Conservation (phyloP, 169 alveolate genomes). For the Haemoproteus tartakovskyi region DNA sequence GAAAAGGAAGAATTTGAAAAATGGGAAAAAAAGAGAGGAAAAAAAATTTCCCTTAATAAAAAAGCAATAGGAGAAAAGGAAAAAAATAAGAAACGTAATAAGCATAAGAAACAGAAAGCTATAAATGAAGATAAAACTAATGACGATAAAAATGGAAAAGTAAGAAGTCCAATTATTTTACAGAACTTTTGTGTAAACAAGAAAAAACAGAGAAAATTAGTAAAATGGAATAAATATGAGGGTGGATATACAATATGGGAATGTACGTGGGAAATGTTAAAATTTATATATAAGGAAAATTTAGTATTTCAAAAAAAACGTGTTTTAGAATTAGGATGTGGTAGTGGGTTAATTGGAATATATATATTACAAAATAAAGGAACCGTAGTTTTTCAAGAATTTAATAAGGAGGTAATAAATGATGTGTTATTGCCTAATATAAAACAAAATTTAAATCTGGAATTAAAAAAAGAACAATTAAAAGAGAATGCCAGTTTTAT, state of each 20-base stretch:
- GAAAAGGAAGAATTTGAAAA: conserved; percentile 34
- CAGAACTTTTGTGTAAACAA: conserved; percentile 9
- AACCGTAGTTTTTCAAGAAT: conserved; percentile 53
- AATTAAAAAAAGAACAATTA: conserved; percentile 25
- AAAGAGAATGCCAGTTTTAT: conserved; percentile 10
- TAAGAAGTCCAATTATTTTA: conserved; percentile 24
- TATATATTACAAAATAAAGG: conserved; percentile 21
- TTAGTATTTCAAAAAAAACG: conserved; percentile 22
- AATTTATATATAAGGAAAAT: conserved; percentile 15
- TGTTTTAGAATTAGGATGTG: conserved; percentile 57
- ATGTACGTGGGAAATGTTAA: conserved; percentile 65
- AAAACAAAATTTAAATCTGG: conserved; percentile 20
- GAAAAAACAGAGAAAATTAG: conserved; percentile 31
- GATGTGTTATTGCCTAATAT: conserved; percentile 55
- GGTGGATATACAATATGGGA: conserved; percentile 67
- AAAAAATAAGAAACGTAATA: too few relatives aligned
- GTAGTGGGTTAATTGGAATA: conserved; percentile 43
- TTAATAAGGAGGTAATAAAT: conserved; percentile 49
- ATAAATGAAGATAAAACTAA: too few relatives aligned
- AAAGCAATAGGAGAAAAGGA: too few relatives aligned
- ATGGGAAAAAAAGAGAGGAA: too few relatives aligned
- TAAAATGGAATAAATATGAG: conserved; percentile 24
- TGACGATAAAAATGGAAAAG: conserved; percentile 10
- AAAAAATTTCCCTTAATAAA: too few relatives aligned
- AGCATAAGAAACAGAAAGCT: too few relatives aligned